phyloP scores from a whole-genome alignment of 805 yeast species.

The Nakazawaea wyomingensis region DNA sequence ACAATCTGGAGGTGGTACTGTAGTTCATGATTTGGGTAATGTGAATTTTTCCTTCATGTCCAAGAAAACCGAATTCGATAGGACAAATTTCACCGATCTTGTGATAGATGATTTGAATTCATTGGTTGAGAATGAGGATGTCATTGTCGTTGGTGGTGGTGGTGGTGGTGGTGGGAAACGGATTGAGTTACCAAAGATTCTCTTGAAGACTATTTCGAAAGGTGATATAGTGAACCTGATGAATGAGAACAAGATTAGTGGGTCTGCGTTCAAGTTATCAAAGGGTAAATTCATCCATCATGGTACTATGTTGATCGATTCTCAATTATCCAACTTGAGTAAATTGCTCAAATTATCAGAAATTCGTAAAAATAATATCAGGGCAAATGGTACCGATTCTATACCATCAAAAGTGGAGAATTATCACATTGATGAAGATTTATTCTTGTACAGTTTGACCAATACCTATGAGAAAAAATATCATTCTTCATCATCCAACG shows the following conservation, averaged over 20 bases:
- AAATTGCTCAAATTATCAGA: conserved; percentile 41
- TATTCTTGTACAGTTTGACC: conserved; percentile 41
- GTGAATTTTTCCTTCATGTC: conserved; percentile 81
- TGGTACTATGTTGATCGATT: conserved; percentile 84
- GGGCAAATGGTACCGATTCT: conserved; percentile 49
- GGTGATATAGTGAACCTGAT: conserved; percentile 66
- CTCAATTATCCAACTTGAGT: conserved; percentile 55
- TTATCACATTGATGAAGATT: conserved; percentile 38
- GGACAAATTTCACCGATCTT: conserved; percentile 47
- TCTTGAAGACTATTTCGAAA: conserved; percentile 55
- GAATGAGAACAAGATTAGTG: conserved; percentile 64
- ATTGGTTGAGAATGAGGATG: conserved; percentile 14
- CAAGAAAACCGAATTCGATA: conserved; percentile 56
- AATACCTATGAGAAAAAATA: too few relatives aligned
- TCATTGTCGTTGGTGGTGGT: conserved; percentile 10
- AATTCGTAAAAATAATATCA: conserved; percentile 17
- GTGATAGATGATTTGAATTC: conserved; percentile 36
- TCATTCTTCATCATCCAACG: too few relatives aligned
- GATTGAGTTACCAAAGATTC: conserved; percentile 16
- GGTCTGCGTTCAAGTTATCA: conserved; percentile 87
- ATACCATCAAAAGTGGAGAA: conserved; percentile 80
- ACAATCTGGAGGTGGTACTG: conserved; percentile 93
- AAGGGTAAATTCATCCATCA: conserved; percentile 85
- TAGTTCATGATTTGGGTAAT: conserved; percentile 89
- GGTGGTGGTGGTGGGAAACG: too few relatives aligned